A percentile compares a stretch with the other conserved stretches of the same genome.
Evolutionary conservation across 352 stramenopile genomes (phyloP).

Genomic region (Phytophthora kernoviae): DNA sequence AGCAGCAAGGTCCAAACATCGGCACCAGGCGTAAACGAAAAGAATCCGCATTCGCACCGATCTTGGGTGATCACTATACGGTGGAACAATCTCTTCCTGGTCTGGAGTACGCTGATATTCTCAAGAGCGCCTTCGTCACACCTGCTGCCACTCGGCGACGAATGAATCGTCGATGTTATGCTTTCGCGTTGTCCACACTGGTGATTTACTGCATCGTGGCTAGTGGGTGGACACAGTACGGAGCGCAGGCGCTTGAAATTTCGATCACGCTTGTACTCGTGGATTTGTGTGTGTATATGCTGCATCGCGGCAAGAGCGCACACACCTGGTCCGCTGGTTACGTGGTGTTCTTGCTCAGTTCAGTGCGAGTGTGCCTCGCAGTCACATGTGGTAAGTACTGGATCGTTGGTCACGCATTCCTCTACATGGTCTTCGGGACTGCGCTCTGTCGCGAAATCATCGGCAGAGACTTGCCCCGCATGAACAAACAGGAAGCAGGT

Average conservation of each 20-base stretch:
- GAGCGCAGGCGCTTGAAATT: conserved; percentile 65
- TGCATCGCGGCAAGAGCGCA: conserved; percentile 63
- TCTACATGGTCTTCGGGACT: conserved; percentile 82
- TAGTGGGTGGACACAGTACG: conserved; percentile 55
- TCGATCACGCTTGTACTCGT: conserved; percentile 69
- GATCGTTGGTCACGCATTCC: conserved; percentile 78
- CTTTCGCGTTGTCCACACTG: conserved; percentile 48
- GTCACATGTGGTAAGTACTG: conserved; percentile 74
- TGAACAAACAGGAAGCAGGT: conserved; percentile 83
- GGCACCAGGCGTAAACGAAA: conserved; percentile 42
- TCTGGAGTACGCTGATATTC: conserved; percentile 73
- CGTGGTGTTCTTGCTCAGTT: conserved; percentile 81
- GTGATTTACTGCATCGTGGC: conserved; percentile 70
- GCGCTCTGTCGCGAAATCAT: conserved; percentile 86
- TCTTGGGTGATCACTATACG: conserved; percentile 82
- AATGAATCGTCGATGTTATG: conserved; percentile 63
- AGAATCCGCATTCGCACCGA: conserved; percentile 72
- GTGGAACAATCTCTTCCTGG: conserved; percentile 77
- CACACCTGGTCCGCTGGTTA: conserved; percentile 77
- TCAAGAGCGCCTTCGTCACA: conserved; percentile 83
- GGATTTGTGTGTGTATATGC: conserved; percentile 78
- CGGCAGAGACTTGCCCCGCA: conserved; percentile 74
- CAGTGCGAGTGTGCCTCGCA: conserved; percentile 70
- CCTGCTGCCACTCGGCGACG: conserved; percentile 46
- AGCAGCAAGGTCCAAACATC: conserved; percentile 3